phyloP scores from a whole-genome alignment of 768 basidiomycete genomes.

The Mycena epipterygia region DNA sequence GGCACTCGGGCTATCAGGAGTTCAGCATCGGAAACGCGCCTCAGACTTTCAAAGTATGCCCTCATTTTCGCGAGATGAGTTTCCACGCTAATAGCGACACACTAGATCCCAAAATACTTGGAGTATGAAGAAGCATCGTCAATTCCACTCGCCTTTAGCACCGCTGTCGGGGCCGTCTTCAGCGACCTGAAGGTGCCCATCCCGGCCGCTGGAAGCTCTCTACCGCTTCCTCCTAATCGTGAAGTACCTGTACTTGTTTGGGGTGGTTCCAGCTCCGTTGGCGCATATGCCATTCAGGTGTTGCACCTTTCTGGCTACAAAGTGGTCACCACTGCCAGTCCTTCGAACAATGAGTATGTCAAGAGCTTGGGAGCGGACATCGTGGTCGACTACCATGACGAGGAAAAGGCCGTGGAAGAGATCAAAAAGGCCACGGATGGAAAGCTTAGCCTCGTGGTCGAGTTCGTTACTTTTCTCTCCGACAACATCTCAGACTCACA shows the following conservation, averaged over 20 bases:
- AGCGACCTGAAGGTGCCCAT: slow-evolving; percentile 20
- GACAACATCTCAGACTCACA: slow-evolving; percentile 19
- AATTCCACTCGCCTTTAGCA: slow-evolving; percentile 26
- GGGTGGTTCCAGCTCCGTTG: slow-evolving; percentile 25
- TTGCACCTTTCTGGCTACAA: slow-evolving; percentile 23
- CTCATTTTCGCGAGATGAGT: slow-evolving; percentile 22
- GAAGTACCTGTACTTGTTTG: slow-evolving; percentile 26
- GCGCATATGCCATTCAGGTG: slow-evolving; percentile 21
- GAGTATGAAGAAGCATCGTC: slow-evolving; percentile 23
- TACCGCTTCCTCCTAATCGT: slow-evolving; percentile 24
- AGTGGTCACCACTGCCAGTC: slow-evolving; percentile 26
- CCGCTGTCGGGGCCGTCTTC: slow-evolving; percentile 24
- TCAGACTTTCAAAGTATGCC: slow-evolving; percentile 26
- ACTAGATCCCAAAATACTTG: slow-evolving; percentile 22
- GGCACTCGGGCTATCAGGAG: slow-evolving; percentile 24
- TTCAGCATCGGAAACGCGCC: slow-evolving; percentile 28
- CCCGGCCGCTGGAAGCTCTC: slow-evolving; percentile 21
- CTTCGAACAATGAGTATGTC: slow-evolving; percentile 26
- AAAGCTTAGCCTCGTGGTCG: slow-evolving; percentile 27
- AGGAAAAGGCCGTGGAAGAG: slow-evolving; percentile 24
- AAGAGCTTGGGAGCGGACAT: slow-evolving; percentile 24
- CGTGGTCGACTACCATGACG: slow-evolving; percentile 25
- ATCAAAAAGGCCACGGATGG: slow-evolving; percentile 27
- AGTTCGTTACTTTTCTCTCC: slow-evolving; percentile 24
- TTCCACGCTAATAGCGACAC: slow-evolving; percentile 14